Evolutionary conservation across 2,329 filamentous ascomycete genomes (phyloP), one percentile per base, ranked within the genome.

Genomic region (Cladorrhinum sp.): DNA sequence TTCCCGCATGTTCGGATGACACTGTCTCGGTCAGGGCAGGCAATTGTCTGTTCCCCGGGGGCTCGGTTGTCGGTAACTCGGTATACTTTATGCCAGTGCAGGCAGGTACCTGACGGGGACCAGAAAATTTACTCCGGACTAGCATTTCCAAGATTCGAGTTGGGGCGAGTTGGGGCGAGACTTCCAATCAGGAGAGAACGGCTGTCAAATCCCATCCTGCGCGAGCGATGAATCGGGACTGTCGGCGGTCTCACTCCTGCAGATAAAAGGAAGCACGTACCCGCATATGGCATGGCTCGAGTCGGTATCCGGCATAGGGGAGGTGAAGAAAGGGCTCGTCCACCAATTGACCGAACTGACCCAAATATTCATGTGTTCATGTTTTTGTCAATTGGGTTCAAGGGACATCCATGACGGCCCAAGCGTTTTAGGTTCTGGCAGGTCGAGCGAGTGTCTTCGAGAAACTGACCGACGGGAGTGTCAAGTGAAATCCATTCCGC

Each of bases 1-100:
- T 30, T 55, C 52, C 28, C 53, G 51, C 39, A 21, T 46, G 53
- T 55, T 55, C 53, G 53, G 53, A 55, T 55, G 53, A 55, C 53
- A 18, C 53, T 30, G 21, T 54, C 28, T 54, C 26, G n/a, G n/a
- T n/a, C n/a, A n/a, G n/a, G n/a, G n/a, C 18, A 33, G 52, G 18
- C 33, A n/a, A 55, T 42, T 55, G 33, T 55, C 30, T 55, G 33
- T 26, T 55, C 30, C 36, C 10, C 51, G 36, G 12, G 4, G 36
- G 36, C 14, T 42, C 36, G 10, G 36, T 42, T n/a, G n/a, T 14
- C 4, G 36, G 36, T 16, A n/a, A 42, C 36, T 18, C 18, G n/a
- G 18, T 18, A 46, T 20, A 4, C 5, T 8, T 7, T n/a, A 42
- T 16, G 36, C 2, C 42, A 46, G 42, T 3, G 7, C 42, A 21